Evolutionary conservation across 345 rosid species (phyloP).

Genomic region (Stellera chamaejasme): DNA sequence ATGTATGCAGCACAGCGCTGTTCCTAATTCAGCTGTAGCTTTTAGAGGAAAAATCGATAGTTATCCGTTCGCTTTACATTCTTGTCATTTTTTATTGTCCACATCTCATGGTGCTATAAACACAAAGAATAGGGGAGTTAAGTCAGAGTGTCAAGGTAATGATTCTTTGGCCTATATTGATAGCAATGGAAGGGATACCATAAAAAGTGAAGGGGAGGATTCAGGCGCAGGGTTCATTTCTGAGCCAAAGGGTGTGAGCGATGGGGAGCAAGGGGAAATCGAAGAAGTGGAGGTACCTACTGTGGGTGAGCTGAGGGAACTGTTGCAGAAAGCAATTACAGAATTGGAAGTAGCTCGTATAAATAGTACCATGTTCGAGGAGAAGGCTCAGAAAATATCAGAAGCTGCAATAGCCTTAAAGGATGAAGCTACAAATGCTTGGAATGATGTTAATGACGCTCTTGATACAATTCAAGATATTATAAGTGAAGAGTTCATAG

Average conservation of each 20-base stretch:
- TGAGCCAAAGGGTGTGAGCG: constrained; percentile 20
- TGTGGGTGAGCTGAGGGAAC: constrained; percentile 54
- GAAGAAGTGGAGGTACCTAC: constrained; percentile 28
- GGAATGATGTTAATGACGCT: constrained; percentile 50
- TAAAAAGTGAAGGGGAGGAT: constrained; percentile 29
- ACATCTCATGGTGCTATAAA: constrained; percentile 19
- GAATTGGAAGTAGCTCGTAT: constrained; percentile 74
- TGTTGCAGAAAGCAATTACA: constrained; percentile 44
- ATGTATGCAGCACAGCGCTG: constrained; percentile 16
- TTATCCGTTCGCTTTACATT: constrained; percentile 18
- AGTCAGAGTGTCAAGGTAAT: constrained; percentile 43
- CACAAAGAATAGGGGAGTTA: constrained; percentile 21
- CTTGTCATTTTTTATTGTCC: constrained; percentile 21
- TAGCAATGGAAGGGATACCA: constrained; percentile 43
- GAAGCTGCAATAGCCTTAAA: constrained; percentile 81
- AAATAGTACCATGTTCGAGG: constrained; percentile 78
- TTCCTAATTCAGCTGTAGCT: constrained; percentile 24
- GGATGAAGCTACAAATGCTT: constrained; percentile 60
- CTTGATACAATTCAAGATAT: constrained; percentile 51
- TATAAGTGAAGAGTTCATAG: constrained; percentile 51
- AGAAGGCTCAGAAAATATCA: constrained; percentile 76
- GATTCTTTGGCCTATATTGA: constrained; percentile 54
- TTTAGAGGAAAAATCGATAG: constrained; percentile 22
- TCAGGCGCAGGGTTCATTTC: constrained; percentile 17
- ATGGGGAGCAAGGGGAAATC: constrained; percentile 27